phyloP scores from a whole-genome alignment of 768 basidiomycete genomes.

The Boletus sp. region DNA sequence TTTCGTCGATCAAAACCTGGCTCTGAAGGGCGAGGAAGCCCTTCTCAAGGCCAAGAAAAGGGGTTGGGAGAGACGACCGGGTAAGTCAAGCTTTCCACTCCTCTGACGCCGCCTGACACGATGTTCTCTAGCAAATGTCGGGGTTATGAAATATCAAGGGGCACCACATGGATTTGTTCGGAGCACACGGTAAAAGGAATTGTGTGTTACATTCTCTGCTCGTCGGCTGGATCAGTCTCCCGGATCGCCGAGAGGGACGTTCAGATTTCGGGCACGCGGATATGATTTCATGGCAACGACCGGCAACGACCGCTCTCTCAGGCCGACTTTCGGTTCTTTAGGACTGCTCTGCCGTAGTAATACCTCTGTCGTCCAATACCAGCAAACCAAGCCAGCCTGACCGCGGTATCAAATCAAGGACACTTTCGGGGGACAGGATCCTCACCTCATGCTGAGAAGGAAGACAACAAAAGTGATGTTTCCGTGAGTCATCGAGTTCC shows the following conservation, averaged over 20 bases:
- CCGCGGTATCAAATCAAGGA: conserved; percentile 1
- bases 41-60: conserved; percentile 36
- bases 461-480: conserved; percentile 66
- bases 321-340: conserved; percentile 15
- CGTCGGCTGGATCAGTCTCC: background rate
- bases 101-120: background rate
- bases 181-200: conserved; percentile 4
- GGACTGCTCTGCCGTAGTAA: conserved; percentile 32
- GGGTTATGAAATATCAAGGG: conserved; percentile 51
- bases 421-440: background rate
- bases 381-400: conserved; percentile 55
- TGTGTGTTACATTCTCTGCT: background rate
- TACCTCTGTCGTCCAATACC: conserved; percentile 49
- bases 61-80: conserved; percentile 60
- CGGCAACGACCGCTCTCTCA: background rate
- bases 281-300: background rate
- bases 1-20: conserved; percentile 54
- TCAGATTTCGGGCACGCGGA: background rate
- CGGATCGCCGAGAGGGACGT: background rate
- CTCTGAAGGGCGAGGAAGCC: conserved; percentile 39
- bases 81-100: conserved; percentile 35
- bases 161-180: conserved; percentile 50
- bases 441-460: conserved; percentile 56
- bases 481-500: conserved; percentile 77
- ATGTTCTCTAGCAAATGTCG: conserved; percentile 47